Base-by-base conservation (phyloP, 768 basidiomycete species). In the Hysterangium stoloniferum region DNA sequence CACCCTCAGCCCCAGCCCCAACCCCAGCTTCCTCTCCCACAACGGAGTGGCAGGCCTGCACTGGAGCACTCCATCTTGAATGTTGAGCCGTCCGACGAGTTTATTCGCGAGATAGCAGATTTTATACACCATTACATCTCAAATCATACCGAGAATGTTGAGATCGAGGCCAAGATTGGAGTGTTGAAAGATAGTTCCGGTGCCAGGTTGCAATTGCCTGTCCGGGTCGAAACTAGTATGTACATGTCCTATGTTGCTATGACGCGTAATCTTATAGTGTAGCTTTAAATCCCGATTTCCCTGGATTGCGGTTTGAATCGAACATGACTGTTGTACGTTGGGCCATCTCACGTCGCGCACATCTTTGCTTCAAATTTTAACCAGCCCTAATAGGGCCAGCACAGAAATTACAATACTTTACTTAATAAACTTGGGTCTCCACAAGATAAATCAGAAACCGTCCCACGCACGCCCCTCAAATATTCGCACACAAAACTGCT, bases 151-250 rank as follows among this genome's bases (percentile, higher is more conserved):
- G 59, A 62, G 15, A 63, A 67, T 32, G 76, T 95, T 22, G 93
- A 95, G 70, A 84, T 95, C 8, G 93, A 95, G 66, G 92, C 89
- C 2, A 95, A 95, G 68, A 73, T 96, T 47, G 92, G 92, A 3
- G 54, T 89, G 15, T 62, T 96, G 62, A 70, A 72, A 47, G 86
- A 92, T 55, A 56, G 27, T 33, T 65, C 72, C 7, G 79, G 79
- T 8, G 69, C 74, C 61, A 71, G 93, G 56, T 59, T 91, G 59
- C 59, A 60, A 20, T 65, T 92, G 40, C 91, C 91, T 12, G 78
- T 92, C 24, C 71, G 82, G 34, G 84, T 84, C 13, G 93, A 95
- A 62, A 85, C 86, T 45, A 90, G 92, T 93, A 66, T 65, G 82
- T 79, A 15, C 32, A 31, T 22, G 19, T 37, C 17, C 44, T 24